Evolutionary conservation across 805 yeast species (phyloP).

Genomic region (Yarrowia sp.): DNA sequence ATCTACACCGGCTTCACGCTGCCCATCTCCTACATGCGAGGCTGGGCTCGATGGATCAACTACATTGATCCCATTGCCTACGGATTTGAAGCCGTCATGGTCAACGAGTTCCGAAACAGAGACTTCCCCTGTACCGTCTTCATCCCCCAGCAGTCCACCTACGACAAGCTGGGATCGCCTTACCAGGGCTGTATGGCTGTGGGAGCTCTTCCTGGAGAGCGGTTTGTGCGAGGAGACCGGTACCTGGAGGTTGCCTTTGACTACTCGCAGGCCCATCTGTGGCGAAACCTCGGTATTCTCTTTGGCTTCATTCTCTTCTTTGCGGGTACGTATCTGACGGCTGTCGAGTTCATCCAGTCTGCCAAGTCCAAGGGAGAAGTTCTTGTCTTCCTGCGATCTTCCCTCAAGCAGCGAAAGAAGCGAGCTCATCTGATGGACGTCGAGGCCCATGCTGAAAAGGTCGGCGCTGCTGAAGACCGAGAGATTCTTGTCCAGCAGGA

Average conservation of each 20-base stretch:
- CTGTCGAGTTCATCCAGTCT: slow-evolving; percentile 57
- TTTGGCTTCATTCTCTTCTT: slow-evolving; percentile 64
- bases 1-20: slow-evolving; percentile 59
- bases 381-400: slow-evolving; percentile 56
- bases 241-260: slow-evolving; percentile 56
- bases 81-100: slow-evolving; percentile 56
- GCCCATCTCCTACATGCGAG: slow-evolving; percentile 56
- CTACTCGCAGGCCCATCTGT: slow-evolving; percentile 58
- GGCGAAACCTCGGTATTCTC: slow-evolving; percentile 72
- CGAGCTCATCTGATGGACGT: slow-evolving; percentile 16
- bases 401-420: slow-evolving; percentile 15
- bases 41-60: slow-evolving; percentile 61
- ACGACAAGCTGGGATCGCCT: slow-evolving; percentile 41
- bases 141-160: slow-evolving; percentile 29
- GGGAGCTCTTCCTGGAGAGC: slow-evolving; percentile 62
- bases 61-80: slow-evolving; percentile 57
- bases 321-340: slow-evolving; percentile 58
- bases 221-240: slow-evolving; percentile 59
- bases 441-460: slow-evolving; percentile 16
- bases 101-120: slow-evolving; percentile 54
- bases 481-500: slow-evolving; percentile 17
- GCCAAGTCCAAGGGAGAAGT: slow-evolving; percentile 63
- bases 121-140: slow-evolving; percentile 50
- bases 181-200: slow-evolving; percentile 61
- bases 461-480: background rate